Conservation (phyloP, 768 basidiomycete species). For the Psilocybe subaeruginosa region DNA sequence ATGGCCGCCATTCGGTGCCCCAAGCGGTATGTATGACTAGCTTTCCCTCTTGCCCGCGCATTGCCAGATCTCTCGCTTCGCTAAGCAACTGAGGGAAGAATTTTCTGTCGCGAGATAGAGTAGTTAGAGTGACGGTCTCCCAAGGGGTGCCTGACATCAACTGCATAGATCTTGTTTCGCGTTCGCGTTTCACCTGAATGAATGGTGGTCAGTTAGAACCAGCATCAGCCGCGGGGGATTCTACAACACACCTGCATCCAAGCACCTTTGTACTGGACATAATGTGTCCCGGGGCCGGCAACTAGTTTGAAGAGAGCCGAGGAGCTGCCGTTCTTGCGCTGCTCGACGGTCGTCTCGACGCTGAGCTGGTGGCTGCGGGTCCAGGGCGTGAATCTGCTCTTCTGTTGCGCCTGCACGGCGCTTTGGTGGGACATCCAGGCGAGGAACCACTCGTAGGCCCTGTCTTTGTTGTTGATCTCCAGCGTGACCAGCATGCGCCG, state of each 20-base stretch:
- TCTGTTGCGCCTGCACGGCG: constrained; percentile 17
- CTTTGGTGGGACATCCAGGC: constrained; percentile 90
- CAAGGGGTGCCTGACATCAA: constrained; percentile 91
- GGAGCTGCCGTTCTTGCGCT: constrained; percentile 88
- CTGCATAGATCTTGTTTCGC: constrained; percentile 91
- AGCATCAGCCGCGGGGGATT: not conserved
- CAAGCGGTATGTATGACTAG: constrained; percentile 96
- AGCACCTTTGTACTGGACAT: constrained; percentile 84
- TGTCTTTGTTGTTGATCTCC: constrained; percentile 96
- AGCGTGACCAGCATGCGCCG: constrained; percentile 92
- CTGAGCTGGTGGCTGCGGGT: constrained; percentile 89
- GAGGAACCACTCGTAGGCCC: constrained; percentile 95
- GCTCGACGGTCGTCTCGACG: constrained; percentile 90
- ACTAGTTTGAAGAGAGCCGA: constrained; percentile 92
- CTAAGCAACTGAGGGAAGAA: constrained; percentile 80
- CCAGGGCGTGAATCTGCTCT: constrained; percentile 43
- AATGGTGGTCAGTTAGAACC: not conserved
- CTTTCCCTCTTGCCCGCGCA: constrained; percentile 87
- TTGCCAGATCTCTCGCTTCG: constrained; percentile 90
- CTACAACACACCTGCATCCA: constrained; percentile 85
- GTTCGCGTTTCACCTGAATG: constrained; percentile 86
- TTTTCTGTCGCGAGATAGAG: constrained; percentile 82
- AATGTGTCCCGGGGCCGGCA: constrained; percentile 94
- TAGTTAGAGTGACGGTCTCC: constrained; percentile 95
- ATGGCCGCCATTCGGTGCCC: constrained; percentile 96